Evolutionary conservation across 345 rosid genomes (phyloP).

Genomic region (Limnanthes douglasii): DNA sequence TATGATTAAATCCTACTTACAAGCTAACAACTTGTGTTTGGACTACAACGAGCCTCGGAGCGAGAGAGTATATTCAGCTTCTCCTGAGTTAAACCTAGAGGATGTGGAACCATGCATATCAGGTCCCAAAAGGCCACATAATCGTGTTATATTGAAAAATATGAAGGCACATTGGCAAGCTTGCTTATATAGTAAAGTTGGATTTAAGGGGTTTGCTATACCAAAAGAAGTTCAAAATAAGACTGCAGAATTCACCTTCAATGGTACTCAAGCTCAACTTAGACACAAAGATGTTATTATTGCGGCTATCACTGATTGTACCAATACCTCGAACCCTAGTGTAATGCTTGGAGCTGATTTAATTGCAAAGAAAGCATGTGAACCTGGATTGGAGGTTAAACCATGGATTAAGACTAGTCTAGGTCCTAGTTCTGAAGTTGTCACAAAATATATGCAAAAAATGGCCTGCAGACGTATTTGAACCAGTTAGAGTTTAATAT

Average conservation of each 20-base stretch:
- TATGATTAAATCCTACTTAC: slow-evolving; percentile 59
- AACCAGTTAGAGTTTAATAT: slow-evolving; percentile 50
- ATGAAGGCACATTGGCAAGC: slow-evolving; percentile 91
- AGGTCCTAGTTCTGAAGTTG: slow-evolving; percentile 74
- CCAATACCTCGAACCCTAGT: slow-evolving; percentile 72
- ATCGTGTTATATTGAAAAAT: slow-evolving; percentile 60
- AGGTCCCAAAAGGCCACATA: slow-evolving; percentile 95
- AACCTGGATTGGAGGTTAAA: slow-evolving; percentile 62
- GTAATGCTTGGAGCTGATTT: slow-evolving; percentile 79
- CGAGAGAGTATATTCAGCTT: slow-evolving; percentile 61
- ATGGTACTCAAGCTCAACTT: slow-evolving; percentile 51
- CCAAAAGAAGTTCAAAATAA: slow-evolving; percentile 50
- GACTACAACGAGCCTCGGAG: slow-evolving; percentile 65
- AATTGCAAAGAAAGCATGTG: slow-evolving; percentile 65
- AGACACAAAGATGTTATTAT: slow-evolving; percentile 65
- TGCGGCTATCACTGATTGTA: slow-evolving; percentile 73
- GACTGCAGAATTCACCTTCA: slow-evolving; percentile 37
- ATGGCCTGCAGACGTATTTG: slow-evolving; percentile 55
- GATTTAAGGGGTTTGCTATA: slow-evolving; percentile 72
- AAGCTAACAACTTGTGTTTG: slow-evolving; percentile 62
- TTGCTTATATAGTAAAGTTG: slow-evolving; percentile 55
- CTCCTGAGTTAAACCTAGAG: slow-evolving; percentile 48
- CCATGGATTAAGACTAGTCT: slow-evolving; percentile 90
- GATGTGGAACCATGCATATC: slow-evolving; percentile 80
- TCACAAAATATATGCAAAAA: slow-evolving; percentile 41